phyloP scores from a whole-genome alignment of 257 asterid species.

The Nyctanthes arbortristis region DNA sequence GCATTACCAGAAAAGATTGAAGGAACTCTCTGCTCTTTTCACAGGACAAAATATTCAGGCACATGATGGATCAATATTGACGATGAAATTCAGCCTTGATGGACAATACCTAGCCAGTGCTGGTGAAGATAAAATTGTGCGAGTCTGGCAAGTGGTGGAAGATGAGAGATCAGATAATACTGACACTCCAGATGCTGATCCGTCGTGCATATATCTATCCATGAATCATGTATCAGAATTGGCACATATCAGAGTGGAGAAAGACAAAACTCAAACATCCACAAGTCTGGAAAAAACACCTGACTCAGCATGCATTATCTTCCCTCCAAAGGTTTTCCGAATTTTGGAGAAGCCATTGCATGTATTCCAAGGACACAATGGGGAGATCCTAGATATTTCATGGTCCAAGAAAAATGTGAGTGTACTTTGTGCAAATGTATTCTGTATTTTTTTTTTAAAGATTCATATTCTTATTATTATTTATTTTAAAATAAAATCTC shows the following conservation, averaged over 20 bases:
- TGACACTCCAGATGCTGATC: conserved; percentile 69
- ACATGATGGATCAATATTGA: conserved; percentile 74
- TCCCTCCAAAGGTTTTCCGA: conserved; percentile 78
- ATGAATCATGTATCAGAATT: conserved; percentile 70
- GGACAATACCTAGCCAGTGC: conserved; percentile 86
- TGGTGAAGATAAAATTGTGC: conserved; percentile 78
- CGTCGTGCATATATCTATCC: conserved; percentile 80
- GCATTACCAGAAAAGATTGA: conserved; percentile 47
- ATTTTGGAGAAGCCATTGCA: conserved; percentile 76
- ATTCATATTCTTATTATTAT: neutral
- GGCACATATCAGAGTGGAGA: conserved; percentile 54
- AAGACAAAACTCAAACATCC: conserved; percentile 43
- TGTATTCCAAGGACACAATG: conserved; percentile 69
- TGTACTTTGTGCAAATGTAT: conserved; percentile 14
- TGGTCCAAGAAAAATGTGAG: conserved; percentile 88
- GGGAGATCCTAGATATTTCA: conserved; percentile 74
- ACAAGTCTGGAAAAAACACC: conserved; percentile 48
- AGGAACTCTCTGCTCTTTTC: conserved; percentile 86
- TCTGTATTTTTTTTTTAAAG: conserved; percentile 13
- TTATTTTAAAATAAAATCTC: neutral
- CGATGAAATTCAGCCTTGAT: conserved; percentile 83
- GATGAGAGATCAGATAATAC: conserved; percentile 61
- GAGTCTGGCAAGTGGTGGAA: conserved; percentile 87
- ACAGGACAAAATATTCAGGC: conserved; percentile 78
- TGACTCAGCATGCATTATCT: conserved; percentile 78